Evolutionary conservation across 169 alveolate species (phyloP).

Genomic region (Babesia microti): DNA sequence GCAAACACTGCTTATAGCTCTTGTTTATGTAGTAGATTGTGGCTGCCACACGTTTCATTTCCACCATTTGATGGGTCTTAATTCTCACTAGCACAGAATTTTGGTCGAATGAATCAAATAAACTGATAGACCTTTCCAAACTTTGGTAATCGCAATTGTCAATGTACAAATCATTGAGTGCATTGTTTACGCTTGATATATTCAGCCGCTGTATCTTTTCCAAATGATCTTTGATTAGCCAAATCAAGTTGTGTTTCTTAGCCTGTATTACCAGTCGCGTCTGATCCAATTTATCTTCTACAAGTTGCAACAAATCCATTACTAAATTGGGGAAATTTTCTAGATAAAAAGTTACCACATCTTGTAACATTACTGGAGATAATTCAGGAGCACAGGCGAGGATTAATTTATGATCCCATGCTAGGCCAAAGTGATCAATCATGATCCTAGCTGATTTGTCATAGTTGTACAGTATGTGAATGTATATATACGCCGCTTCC

Average conservation of each 20-base stretch:
- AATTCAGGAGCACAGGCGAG: constrained; percentile 67
- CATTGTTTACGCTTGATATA: constrained; percentile 91
- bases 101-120: constrained; percentile 91
- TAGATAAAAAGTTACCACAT: constrained; percentile 93
- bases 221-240: constrained; percentile 61
- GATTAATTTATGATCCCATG: constrained; percentile 79
- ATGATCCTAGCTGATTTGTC: constrained; percentile 91
- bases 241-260: constrained; percentile 65
- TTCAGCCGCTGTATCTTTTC: constrained; percentile 71
- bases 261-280: constrained; percentile 83
- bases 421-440: constrained; percentile 94
- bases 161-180: constrained; percentile 90
- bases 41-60: constrained; percentile 94
- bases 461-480: constrained; percentile 85
- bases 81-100: constrained; percentile 75
- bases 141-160: constrained; percentile 92
- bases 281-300: constrained; percentile 79
- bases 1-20: constrained; percentile 78
- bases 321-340: constrained; percentile 97
- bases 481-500: constrained; percentile 91
- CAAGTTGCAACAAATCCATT: constrained; percentile 71
- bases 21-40: constrained; percentile 78
- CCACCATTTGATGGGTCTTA: constrained; percentile 90
- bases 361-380: constrained; percentile 90
- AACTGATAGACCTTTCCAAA: constrained; percentile 82